Evolutionary conservation across 129 eudicot genomes (phyloP).

Genomic region (Tagetes patula): DNA sequence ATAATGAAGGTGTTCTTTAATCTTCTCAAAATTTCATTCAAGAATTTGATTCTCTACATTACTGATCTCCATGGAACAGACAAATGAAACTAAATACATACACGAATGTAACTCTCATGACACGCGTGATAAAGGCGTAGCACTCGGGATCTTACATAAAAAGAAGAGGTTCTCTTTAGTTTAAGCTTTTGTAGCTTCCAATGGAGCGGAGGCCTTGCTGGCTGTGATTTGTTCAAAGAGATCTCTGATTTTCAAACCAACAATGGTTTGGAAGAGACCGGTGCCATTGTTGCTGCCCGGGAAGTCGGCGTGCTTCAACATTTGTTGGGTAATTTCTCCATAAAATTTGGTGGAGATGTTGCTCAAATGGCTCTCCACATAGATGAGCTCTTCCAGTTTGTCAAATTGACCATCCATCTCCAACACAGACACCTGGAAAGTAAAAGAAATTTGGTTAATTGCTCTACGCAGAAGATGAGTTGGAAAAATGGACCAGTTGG

Average conservation of each 20-base stretch:
- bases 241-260: constrained; percentile 89
- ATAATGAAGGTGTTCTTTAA: constrained; percentile 11
- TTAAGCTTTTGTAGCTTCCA: constrained; percentile 77
- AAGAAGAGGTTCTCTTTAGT: constrained; percentile 22
- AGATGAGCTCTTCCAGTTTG: constrained; percentile 92
- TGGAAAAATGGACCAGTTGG: not conserved
- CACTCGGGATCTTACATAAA: constrained; percentile 37
- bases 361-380: constrained; percentile 96
- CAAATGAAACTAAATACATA: constrained; percentile 51
- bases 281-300: constrained; percentile 99
- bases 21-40: constrained; percentile 29
- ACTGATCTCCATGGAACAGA: constrained; percentile 44
- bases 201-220: constrained; percentile 52
- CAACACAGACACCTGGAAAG: constrained; percentile 78
- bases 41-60: constrained; percentile 43
- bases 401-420: constrained; percentile 99
- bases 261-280: constrained; percentile 91
- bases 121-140: constrained; percentile 32
- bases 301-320: constrained; percentile 90
- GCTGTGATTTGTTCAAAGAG: constrained; percentile 83
- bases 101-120: constrained; percentile 33
- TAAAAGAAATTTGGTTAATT: not conserved
- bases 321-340: constrained; percentile 93
- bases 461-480: not conserved
- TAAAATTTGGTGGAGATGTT: constrained; percentile 92